phyloP scores from a whole-genome alignment of 192 early-diverging fungal species.

The Umbelopsis sp. region DNA sequence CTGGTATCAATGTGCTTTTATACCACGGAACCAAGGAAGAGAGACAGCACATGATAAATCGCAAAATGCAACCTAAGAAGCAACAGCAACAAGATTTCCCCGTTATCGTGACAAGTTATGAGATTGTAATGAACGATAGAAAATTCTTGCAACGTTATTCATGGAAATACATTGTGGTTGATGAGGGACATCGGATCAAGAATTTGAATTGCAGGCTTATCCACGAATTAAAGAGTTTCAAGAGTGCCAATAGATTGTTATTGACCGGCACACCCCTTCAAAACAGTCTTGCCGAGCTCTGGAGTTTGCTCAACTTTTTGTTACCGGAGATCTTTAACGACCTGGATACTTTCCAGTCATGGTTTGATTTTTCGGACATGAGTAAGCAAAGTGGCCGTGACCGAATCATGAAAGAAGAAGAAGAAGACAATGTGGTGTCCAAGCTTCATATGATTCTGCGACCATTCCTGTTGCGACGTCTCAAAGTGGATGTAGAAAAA shows the following conservation, averaged over 20 bases:
- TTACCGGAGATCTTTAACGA: constrained; percentile 95
- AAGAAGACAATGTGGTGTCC: constrained; percentile 66
- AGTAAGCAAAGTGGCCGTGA: constrained; percentile 64
- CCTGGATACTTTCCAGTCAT: constrained; percentile 82
- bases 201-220: constrained; percentile 93
- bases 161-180: constrained; percentile 94
- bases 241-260: constrained; percentile 83
- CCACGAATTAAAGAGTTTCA: constrained; percentile 82
- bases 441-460: constrained; percentile 90
- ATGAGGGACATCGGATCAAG: constrained; percentile 97
- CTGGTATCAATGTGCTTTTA: constrained; percentile 73
- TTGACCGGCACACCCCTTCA: constrained; percentile 94
- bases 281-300: constrained; percentile 93
- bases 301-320: constrained; percentile 94
- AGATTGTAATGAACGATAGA: constrained; percentile 84
- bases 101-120: constrained; percentile 89
- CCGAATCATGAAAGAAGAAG: constrained; percentile 68
- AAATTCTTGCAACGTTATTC: constrained; percentile 55
- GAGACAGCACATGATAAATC: constrained; percentile 67
- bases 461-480: constrained; percentile 61
- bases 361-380: constrained; percentile 83
- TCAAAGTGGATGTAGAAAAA: constrained; percentile 83
- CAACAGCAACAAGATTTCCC: constrained; percentile 62
- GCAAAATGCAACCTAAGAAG: constrained; percentile 64
- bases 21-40: constrained; percentile 86